Percentiles rank a stretch among this genome's conserved stretches.
Evolutionary conservation across 306 rosid species (phyloP).

Genomic region (Datisca glomerata): DNA sequence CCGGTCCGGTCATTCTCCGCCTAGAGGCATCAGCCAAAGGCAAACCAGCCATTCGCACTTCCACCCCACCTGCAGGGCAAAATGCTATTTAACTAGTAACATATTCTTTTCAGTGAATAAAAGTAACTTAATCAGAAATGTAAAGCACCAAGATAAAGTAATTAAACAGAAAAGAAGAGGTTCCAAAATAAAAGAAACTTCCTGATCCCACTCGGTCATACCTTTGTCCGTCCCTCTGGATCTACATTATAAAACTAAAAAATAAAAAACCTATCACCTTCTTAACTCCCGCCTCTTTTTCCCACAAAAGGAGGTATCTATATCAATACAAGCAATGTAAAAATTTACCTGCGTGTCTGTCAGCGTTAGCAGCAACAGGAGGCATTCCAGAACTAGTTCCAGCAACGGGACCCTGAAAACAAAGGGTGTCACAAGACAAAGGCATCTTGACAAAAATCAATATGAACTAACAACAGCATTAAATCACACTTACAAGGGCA

Average conservation of each 20-base stretch:
- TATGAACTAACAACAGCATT: conserved; percentile 1
- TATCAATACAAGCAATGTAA: not conserved
- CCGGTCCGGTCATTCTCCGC: conserved; percentile 59
- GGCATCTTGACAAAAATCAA: conserved; percentile 7
- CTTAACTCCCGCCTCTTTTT: too few species aligned
- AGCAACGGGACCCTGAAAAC: conserved; percentile 49
- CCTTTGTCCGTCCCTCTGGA: too few species aligned
- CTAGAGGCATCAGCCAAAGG: conserved; percentile 61
- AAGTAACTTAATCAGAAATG: too few species aligned
- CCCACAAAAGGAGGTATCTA: not conserved
- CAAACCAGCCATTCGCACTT: conserved; percentile 55
- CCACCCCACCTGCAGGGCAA: conserved; percentile 45
- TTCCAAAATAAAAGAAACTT: too few species aligned
- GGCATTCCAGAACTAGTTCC: conserved; percentile 88
- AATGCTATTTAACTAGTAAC: too few species aligned
- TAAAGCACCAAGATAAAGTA: too few species aligned
- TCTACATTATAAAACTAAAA: too few species aligned
- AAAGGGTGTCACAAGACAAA: conserved; percentile 6
- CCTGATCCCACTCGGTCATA: too few species aligned
- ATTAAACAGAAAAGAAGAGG: too few species aligned
- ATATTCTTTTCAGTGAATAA: too few species aligned
- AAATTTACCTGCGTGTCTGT: conserved; percentile 58
- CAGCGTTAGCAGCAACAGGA: conserved; percentile 43
- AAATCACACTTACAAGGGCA: conserved; percentile 30
- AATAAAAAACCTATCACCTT: too few species aligned